Evolutionary conservation across 108 stramenopile species (phyloP).

Genomic region (Cylindrotheca closterium): DNA sequence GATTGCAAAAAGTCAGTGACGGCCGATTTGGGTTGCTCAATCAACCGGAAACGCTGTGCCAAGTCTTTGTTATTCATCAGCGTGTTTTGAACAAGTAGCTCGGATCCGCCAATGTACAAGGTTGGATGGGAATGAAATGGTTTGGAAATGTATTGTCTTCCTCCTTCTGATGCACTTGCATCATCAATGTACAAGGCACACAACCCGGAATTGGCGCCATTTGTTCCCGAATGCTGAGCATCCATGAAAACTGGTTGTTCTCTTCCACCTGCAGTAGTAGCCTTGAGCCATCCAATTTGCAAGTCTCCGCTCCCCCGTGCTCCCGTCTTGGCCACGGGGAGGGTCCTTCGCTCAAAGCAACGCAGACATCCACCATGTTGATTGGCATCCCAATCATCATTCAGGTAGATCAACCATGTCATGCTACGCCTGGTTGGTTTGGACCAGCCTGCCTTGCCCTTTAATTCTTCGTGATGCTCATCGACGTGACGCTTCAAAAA

Average conservation of each 20-base stretch:
- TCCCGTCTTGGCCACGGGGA: constrained; percentile 12
- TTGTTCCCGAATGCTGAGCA: constrained; percentile 21
- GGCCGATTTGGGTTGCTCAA: constrained; percentile 44
- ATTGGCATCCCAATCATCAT: constrained; percentile 53
- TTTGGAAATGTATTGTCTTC: constrained; percentile 40
- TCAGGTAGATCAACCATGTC: constrained; percentile 68
- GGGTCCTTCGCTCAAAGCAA: constrained; percentile 38
- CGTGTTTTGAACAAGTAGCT: constrained; percentile 22
- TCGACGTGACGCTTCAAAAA: constrained; percentile 61
- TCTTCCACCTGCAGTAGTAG: constrained; percentile 25
- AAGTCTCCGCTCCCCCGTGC: constrained; percentile 49
- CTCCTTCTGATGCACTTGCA: constrained; percentile 4
- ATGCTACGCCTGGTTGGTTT: constrained; percentile 55
- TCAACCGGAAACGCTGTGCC: constrained; percentile 42
- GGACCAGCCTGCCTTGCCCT: constrained; percentile 53
- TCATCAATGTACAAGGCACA: constrained; percentile 50
- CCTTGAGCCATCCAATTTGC: constrained; percentile 64
- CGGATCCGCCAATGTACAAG: constrained; percentile 43
- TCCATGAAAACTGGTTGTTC: constrained; percentile 70
- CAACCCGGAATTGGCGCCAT: constrained; percentile 19
- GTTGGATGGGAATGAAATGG: constrained; percentile 49
- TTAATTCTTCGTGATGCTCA: constrained; percentile 75
- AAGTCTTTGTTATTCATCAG: constrained; percentile 27
- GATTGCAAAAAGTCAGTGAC: background rate
- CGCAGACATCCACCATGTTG: constrained; percentile 49